Evolutionary conservation across 306 rosid genomes (phyloP).

Genomic region (Astragalus membranaceus): DNA sequence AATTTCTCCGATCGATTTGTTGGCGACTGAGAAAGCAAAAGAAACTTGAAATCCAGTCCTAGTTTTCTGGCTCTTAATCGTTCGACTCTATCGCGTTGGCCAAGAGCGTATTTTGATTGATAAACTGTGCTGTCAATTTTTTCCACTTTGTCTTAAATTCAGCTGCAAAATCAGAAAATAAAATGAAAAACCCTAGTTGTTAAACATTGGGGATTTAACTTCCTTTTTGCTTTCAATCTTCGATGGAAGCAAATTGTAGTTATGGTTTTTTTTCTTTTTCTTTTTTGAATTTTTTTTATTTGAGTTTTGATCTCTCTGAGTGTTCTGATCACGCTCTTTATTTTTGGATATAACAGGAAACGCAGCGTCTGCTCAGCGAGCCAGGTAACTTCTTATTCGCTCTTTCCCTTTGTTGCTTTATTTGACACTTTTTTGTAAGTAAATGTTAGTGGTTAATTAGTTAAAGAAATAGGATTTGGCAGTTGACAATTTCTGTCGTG

Average conservation of each 20-base stretch:
- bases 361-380: constrained; percentile 93
- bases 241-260: neutral
- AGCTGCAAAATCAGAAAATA: neutral
- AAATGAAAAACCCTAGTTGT: neutral
- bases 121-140: neutral
- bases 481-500: neutral
- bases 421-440: neutral
- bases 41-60: neutral
- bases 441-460: no score
- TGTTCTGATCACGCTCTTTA: constrained; percentile 2
- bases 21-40: neutral
- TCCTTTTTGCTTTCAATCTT: constrained; percentile 6
- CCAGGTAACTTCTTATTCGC: constrained; percentile 49
- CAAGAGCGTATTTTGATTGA: neutral
- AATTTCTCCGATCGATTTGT: constrained; percentile 26
- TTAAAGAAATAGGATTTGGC: neutral
- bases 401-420: neutral
- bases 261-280: constrained; percentile 5
- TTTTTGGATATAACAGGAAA: constrained; percentile 55
- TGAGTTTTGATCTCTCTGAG: neutral
- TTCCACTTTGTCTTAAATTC: neutral
- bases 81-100: neutral
- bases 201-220: neutral
- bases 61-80: neutral
- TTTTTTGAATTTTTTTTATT: no score